Evolutionary conservation across 495 filamentous ascomycete genomes (phyloP).

Genomic region (Bathelium albidoporum): DNA sequence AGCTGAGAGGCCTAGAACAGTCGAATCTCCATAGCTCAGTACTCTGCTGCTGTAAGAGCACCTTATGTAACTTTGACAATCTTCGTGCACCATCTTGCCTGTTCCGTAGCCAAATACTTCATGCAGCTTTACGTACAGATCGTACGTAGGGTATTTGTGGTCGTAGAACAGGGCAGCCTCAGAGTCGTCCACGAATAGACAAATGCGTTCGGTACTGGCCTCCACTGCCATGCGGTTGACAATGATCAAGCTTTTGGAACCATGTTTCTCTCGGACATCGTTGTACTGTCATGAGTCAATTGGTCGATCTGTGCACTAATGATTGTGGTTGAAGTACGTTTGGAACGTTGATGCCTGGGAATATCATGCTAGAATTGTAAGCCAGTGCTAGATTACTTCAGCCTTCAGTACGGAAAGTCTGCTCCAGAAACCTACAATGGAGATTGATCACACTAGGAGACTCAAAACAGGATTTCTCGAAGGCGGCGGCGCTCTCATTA

Average conservation of each 20-base stretch:
- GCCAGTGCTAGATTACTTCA: slow-evolving; percentile 20
- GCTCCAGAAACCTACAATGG: slow-evolving; percentile 28
- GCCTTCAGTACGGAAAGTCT: no score
- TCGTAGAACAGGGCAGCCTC: slow-evolving; percentile 31
- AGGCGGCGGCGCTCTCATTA: slow-evolving; percentile 34
- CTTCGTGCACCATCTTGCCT: slow-evolving; percentile 25
- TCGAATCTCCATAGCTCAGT: no score
- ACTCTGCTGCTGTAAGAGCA: no score
- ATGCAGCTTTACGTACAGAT: slow-evolving; percentile 35
- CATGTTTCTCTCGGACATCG: slow-evolving; percentile 36
- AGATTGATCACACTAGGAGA: slow-evolving; percentile 35
- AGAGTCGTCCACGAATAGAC: slow-evolving; percentile 30
- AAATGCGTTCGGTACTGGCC: slow-evolving; percentile 23
- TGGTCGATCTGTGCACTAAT: background rate
- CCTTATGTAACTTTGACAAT: no score
- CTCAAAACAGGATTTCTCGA: slow-evolving; percentile 35
- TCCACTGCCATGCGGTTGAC: slow-evolving; percentile 36
- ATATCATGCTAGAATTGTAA: slow-evolving; percentile 37
- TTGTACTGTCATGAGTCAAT: no score
- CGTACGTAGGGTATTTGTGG: slow-evolving; percentile 31
- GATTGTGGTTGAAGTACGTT: slow-evolving; percentile 24
- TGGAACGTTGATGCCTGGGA: slow-evolving; percentile 33
- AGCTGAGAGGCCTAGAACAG: no score
- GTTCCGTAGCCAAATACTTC: slow-evolving; percentile 40
- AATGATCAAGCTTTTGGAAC: slow-evolving; percentile 42